Percentiles rank a stretch among this genome's conserved stretches.
Conservation (phyloP, 1,284 basidiomycete genomes). For the Leccinum idahoense region DNA sequence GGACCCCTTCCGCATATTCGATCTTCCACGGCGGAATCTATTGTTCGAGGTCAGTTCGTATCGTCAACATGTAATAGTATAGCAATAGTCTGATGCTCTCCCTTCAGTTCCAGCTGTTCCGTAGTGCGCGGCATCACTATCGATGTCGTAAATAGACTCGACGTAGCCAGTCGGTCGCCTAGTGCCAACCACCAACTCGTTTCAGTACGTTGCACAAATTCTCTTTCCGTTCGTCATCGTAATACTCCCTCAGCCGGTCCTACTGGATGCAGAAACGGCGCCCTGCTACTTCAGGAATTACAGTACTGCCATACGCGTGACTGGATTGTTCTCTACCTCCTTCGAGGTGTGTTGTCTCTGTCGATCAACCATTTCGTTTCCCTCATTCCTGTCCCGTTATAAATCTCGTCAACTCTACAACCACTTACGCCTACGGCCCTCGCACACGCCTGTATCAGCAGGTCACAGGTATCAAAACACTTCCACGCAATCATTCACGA, state of each 20-base stretch:
- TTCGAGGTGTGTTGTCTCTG: slow-evolving; percentile 48
- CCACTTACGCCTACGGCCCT: slow-evolving; percentile 71
- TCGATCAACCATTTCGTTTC: neutral
- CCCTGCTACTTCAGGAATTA: too few relatives aligned
- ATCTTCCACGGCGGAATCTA: slow-evolving; percentile 55
- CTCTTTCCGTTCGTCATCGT: too few relatives aligned
- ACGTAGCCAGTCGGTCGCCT: neutral
- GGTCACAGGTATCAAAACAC: slow-evolving; percentile 31
- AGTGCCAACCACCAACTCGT: slow-evolving; percentile 19
- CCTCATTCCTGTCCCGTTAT: slow-evolving; percentile 39
- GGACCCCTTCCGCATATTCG: slow-evolving; percentile 54
- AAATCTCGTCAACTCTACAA: slow-evolving; percentile 76
- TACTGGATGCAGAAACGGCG: too few relatives aligned
- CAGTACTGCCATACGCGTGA: too few relatives aligned
- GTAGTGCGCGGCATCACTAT: too few relatives aligned
- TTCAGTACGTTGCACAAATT: too few relatives aligned
- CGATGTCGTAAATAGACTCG: too few relatives aligned
- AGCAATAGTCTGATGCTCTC: neutral
- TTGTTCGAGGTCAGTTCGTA: slow-evolving; percentile 55
- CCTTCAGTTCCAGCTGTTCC: slow-evolving; percentile 56
- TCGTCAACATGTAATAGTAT: neutral
- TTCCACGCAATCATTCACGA: too few relatives aligned
- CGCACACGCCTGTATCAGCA: slow-evolving; percentile 79
- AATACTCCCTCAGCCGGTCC: too few relatives aligned
- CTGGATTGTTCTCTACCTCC: slow-evolving; percentile 51